A percentile compares a stretch with the other conserved stretches of the same genome.
These are phyloP conservation scores for Cyclotella cryptica DNA, from an alignment of 108 stramenopile genomes.

Conservation along the genomic window DNA sequence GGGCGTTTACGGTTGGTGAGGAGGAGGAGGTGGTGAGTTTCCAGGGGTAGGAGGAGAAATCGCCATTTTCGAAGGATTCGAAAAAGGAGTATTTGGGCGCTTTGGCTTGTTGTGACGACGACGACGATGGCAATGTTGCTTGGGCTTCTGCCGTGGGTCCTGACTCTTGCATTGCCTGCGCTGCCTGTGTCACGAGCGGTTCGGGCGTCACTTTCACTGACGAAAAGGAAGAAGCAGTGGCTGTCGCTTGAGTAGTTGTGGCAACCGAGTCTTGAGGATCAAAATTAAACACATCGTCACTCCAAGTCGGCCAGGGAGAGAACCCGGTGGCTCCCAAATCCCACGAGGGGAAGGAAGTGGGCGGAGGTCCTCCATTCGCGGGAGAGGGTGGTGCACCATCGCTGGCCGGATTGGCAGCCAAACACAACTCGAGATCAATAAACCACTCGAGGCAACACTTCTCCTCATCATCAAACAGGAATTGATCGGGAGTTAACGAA, in stretches of 20 bases:
- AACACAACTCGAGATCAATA: slow-evolving; percentile 23
- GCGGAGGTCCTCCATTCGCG: too few species aligned
- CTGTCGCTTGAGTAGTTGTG: too few species aligned
- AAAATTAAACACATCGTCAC: slow-evolving; percentile 22
- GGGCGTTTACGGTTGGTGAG: not conserved
- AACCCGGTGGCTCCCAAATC: too few species aligned
- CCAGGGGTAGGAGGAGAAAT: slow-evolving; percentile 29
- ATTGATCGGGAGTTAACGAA: slow-evolving; percentile 11
- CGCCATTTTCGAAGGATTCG: slow-evolving; percentile 49
- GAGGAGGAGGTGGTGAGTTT: slow-evolving; percentile 11
- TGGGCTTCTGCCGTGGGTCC: too few species aligned
- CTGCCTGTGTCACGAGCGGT: not conserved
- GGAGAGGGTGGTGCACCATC: too few species aligned
- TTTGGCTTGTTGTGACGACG: too few species aligned
- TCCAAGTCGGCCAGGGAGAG: slow-evolving; percentile 34
- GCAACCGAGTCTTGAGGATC: not conserved
- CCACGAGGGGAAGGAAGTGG: not conserved
- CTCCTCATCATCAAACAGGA: slow-evolving; percentile 22
- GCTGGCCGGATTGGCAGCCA: too few species aligned
- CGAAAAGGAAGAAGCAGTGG: too few species aligned
- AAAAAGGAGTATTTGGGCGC: slow-evolving; percentile 18
- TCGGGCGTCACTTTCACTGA: too few species aligned
- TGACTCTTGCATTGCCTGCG: not conserved
- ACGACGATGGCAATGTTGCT: too few species aligned
- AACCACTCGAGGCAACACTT: slow-evolving; percentile 44